Conservation (phyloP, 495 filamentous ascomycete genomes). For the Massariosphaeria phaeospora region DNA sequence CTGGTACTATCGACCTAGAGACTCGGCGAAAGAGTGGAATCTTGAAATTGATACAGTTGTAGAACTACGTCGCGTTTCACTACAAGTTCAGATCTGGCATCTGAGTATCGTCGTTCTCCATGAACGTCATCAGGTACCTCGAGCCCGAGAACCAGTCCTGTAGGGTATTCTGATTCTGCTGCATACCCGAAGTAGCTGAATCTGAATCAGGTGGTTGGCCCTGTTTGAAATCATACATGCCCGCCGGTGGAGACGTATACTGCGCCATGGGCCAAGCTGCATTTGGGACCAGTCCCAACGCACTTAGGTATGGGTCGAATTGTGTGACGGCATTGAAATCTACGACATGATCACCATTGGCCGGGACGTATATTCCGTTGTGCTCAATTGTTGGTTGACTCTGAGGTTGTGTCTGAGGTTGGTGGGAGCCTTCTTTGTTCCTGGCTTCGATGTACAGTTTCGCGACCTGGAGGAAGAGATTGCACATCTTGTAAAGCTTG, state of each 20-base stretch:
- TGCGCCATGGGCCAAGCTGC: constrained; percentile 15
- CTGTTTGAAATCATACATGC: background rate
- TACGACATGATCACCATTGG: constrained; percentile 35
- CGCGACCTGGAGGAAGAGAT: constrained; percentile 58
- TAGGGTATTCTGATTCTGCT: constrained; percentile 32
- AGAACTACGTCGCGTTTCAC: background rate
- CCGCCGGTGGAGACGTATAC: background rate
- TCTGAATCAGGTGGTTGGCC: background rate
- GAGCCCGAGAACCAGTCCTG: constrained; percentile 67
- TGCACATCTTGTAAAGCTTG: constrained; percentile 56
- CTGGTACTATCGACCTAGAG: too few species aligned
- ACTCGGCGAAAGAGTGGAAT: too few species aligned
- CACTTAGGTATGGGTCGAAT: constrained; percentile 61
- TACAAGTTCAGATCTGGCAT: constrained; percentile 24
- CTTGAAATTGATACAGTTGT: too few species aligned
- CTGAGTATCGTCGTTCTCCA: constrained; percentile 38
- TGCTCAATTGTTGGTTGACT: constrained; percentile 21
- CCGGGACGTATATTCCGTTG: background rate
- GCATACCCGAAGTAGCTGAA: background rate
- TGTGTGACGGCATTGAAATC: constrained; percentile 49
- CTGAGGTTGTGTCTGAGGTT: too few species aligned
- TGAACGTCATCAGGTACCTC: constrained; percentile 57
- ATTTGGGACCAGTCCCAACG: constrained; percentile 56
- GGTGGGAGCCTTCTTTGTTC: constrained; percentile 45
- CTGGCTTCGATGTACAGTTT: constrained; percentile 56